These are phyloP conservation scores for Venturia carpophila DNA, from an alignment of 2,329 filamentous ascomycete genomes.

Conservation along the genomic window DNA sequence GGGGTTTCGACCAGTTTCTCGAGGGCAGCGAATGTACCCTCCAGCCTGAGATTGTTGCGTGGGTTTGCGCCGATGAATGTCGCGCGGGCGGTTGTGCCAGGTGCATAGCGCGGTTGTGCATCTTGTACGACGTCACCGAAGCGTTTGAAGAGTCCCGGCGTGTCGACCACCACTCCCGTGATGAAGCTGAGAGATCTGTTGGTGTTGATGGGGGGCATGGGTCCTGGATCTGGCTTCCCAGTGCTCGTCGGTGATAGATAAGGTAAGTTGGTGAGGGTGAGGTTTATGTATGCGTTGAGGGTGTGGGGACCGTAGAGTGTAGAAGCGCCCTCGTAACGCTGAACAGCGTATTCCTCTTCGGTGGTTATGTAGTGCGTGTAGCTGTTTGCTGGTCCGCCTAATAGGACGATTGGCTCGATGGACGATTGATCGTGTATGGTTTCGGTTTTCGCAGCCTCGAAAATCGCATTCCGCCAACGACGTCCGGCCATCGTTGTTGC, in stretches of 20 bases:
- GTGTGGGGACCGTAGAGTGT: conserved; percentile 81
- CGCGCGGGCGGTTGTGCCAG: conserved; percentile 55
- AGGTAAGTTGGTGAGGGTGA: conserved; percentile 64
- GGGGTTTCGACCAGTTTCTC: conserved; percentile 47
- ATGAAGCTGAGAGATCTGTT: conserved; percentile 73
- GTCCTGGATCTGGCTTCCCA: conserved; percentile 43
- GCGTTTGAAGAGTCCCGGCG: conserved; percentile 52
- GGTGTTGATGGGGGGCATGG: conserved; percentile 69
- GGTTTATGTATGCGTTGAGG: conserved; percentile 78
- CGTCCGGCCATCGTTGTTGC: conserved; percentile 88
- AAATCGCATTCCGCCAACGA: conserved; percentile 70
- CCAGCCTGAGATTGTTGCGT: conserved; percentile 74
- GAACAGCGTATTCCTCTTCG: conserved; percentile 70
- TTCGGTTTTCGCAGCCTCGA: conserved; percentile 41
- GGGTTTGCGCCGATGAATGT: conserved; percentile 84
- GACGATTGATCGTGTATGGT: conserved; percentile 29
- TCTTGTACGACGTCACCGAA: conserved; percentile 63
- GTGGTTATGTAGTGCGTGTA: conserved; percentile 81
- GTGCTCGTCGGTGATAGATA: conserved; percentile 43
- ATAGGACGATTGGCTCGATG: conserved; percentile 50
- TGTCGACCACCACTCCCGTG: conserved; percentile 67
- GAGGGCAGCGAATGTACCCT: conserved; percentile 68
- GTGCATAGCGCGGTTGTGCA: conserved; percentile 45
- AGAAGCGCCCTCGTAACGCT: conserved; percentile 91
- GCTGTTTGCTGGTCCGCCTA: conserved; percentile 83